Base-by-base conservation (phyloP, 176 grass and related monocot genomes). In the Carex myosuroides region DNA sequence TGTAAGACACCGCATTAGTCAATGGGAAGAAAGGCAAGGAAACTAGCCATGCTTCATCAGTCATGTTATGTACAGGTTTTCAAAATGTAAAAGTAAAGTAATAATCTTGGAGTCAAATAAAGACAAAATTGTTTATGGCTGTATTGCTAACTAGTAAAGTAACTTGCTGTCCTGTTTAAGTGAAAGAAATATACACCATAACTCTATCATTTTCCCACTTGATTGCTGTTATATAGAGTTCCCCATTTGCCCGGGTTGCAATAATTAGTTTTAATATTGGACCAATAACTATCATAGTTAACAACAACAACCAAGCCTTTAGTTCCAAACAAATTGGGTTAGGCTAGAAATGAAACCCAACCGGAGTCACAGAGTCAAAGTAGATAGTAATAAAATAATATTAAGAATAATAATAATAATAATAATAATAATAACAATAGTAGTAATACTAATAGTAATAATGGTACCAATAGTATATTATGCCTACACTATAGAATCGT, bases 1-100 rank as follows among this genome's bases (percentile, higher is more conserved):
- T 98, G 89, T 62, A 56, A n/a, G 26, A 78, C 52, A 76, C 72
- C 13, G 2, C 52, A 29, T 78, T 78, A 78, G 52, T 57, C 13
- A 60, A 44, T 83, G 30, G 24, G 42, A 56, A 26, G 21, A 55
- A 17, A 57, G 73, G 50, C 72, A 64, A 20, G 3, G 21, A 65
- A 17, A 82, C 20, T 22, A 63, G 58, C 1, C 79, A 82, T 52
- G 57, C 62, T 65, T 82, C 58, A 22, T 52, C 5, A 65, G 2
- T 82, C 13, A 46, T 14, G 8, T 37, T 26, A 64, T 24, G 37
- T 81, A 48, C 26, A 48, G 18, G 55, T 61, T 20, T 61, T 20
- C 13, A 64, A 80, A 41, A 64, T 55, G 50, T 57, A 60, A 2
- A 41, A 71, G 17, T n/a, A 50, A 24, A 0, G 50, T 54, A 76